Conservation (phyloP, 495 filamentous ascomycete genomes). For the Penicillium cosmopolitanum region DNA sequence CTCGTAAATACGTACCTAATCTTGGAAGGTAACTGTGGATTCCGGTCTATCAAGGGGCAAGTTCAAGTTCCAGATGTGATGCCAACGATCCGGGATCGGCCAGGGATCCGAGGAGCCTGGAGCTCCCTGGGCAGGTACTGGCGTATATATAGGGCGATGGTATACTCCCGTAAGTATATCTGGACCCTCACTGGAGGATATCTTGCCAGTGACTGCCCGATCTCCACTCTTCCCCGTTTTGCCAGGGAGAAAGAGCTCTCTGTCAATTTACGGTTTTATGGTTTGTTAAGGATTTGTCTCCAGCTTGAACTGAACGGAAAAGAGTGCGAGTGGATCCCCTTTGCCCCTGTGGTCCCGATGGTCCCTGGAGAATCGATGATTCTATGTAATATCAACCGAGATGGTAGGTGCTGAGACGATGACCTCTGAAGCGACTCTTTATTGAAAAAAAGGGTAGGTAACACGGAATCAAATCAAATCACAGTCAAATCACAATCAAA, state of each 20-base stretch:
- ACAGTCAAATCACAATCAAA: no score
- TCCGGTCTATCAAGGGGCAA: slow-evolving; percentile 2
- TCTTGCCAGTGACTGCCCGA: no score
- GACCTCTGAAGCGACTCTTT: no score
- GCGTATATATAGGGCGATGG: not conserved
- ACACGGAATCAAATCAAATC: not conserved
- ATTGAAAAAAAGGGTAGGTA: no score
- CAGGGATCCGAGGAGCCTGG: not conserved
- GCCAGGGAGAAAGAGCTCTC: no score
- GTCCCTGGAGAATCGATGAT: not conserved
- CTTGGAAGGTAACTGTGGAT: not conserved
- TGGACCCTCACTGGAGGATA: no score
- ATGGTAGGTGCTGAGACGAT: no score
- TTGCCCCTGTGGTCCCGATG: not conserved
- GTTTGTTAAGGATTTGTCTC: no score
- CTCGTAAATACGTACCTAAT: not conserved
- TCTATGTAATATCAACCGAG: not conserved
- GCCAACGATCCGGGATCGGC: slow-evolving; percentile 1
- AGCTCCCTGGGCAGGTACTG: not conserved
- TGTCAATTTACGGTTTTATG: no score
- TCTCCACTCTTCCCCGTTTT: no score
- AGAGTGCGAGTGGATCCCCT: not conserved
- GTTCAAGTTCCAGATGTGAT: not conserved
- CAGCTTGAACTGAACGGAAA: no score
- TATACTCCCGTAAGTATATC: no score